Base-by-base conservation (phyloP, 352 stramenopile species). In the Globisporangium heterothallicum region DNA sequence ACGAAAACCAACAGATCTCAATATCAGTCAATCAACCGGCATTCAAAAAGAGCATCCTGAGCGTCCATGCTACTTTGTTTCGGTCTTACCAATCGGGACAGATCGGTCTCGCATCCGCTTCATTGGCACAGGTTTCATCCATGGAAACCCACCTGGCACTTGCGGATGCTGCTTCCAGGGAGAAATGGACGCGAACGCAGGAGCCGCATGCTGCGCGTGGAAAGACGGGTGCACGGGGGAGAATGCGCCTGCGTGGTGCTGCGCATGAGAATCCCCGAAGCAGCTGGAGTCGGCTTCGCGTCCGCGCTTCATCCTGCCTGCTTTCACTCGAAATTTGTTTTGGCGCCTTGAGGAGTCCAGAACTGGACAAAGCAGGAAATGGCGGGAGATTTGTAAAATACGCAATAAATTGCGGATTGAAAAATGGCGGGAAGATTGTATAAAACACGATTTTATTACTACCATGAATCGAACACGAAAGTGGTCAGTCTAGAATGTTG, bases 101-200 rank as follows among this genome's bases (percentile, higher is more conserved):
- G 68, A 77, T 53, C 80, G 75, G 61, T 88, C 80, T 59, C 80
- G 72, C 56, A 68, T 68, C 49, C 80, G 77, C 61, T 91, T 91
- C 53, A 64, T 48, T 16, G 74, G 59, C 8, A 49, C 40, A 8
- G 45, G 35, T 22, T 61, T 61, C 7, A 18, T n/a, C 27, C 45
- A 46, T 32, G 27, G 27, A 18, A 55, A 53, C 21, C 27, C 30
- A 19, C 46, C 40, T 7, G 27, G 32, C 32, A 34, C 22, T 7
- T 42, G 44, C 40, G 53, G 38, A 44, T 65, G 60, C 48, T 66
- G 59, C 59, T 82, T 84, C 70, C 70, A 84, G n/a, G 73, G 73
- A 8, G 73, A 84, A 43, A 84, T 84, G 29, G 53, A 64, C 36
- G 55, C 66, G 40, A 56, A 58, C 13, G 36, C 32, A 6, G 47